Evolutionary conservation across 106 monocot genomes (phyloP), one percentile per base, ranked within the genome.

Genomic region (Acanthochlamys bracteata): DNA sequence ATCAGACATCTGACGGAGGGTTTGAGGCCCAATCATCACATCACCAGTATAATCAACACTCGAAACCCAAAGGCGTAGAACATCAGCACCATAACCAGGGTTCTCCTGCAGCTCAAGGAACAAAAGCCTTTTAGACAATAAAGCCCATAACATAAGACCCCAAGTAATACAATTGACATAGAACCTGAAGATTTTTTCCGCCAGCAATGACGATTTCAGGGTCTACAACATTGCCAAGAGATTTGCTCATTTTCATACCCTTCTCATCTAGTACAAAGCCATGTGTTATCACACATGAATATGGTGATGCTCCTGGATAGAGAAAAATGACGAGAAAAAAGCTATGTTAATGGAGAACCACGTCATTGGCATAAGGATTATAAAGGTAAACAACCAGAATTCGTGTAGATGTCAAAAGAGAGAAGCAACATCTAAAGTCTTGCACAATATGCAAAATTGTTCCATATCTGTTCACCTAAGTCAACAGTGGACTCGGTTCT

Each of bases 191-290:
- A 65, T 59, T 78, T 71, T 85, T 80, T 33, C 96, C 88, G 55
- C 84, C 96, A 73, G 46, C 72, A 76, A 98, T 91, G 15, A 96
- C 66, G 17, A 67, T 74, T 20, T 90, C 81, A n/a, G 95, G 95
- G 74, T 96, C 90, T 45, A 96, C 90, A 73, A 96, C 87, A 78
- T 98, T 98, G 49, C 96, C 96, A 58, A 90, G 79, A 69, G 96
- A 98, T 69, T 98, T 98, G 85, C 96, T 98, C 96, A 96, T 96
- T 82, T 96, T 96, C 59, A 80, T 70, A 56, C 96, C 96, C 85
- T 96, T 96, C 64, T 96, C 96, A 76, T 96, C 96, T 40, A 96
- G 70, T 40, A 96, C 96, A 70, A 96, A 96, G 23, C 96, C 96
- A 83, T 96, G 96, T 27, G 96, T 96, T 65, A 96, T 76, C 52